phyloP scores from a whole-genome alignment of 441 rosid species.

The Pelargonium citronellum region DNA sequence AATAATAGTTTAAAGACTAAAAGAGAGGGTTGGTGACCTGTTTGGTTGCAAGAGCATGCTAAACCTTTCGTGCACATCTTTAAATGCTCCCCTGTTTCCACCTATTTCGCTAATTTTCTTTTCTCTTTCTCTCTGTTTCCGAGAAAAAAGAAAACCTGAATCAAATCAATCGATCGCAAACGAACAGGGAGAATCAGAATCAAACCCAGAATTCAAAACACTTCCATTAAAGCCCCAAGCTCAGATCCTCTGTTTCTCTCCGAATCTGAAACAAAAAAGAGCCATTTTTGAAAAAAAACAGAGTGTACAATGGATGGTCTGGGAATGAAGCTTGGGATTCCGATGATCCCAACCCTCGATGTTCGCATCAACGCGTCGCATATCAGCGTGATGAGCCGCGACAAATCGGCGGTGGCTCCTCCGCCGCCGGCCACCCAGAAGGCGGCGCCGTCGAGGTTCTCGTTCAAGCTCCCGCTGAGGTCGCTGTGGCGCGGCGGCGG shows the following conservation, averaged over 20 bases:
- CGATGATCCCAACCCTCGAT: constrained; percentile 49
- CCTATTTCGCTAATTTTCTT: neutral
- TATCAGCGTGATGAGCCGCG: constrained; percentile 42
- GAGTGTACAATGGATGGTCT: constrained; percentile 48
- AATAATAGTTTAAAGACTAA: neutral
- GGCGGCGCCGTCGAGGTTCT: constrained; percentile 47
- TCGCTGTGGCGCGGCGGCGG: constrained; percentile 58
- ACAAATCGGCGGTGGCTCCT: constrained; percentile 29
- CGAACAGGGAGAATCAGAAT: neutral
- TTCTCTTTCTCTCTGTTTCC: neutral
- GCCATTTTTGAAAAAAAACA: neutral
- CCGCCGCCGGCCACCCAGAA: constrained; percentile 29
- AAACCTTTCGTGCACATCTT: constrained; percentile 6
- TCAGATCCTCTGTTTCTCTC: neutral
- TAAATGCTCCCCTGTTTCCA: constrained; percentile 6
- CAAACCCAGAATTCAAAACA: no score
- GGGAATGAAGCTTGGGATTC: constrained; percentile 54
- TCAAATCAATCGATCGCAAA: neutral
- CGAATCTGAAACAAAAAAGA: neutral
- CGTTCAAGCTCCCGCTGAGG: constrained; percentile 56
- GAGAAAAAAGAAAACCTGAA: neutral
- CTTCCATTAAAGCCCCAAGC: neutral
- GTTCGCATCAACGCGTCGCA: constrained; percentile 41
- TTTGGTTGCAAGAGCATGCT: constrained; percentile 19
- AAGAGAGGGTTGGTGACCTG: constrained; percentile 25